Base-by-base conservation (phyloP, 345 rosid genomes). In the Pseudoturritis turrita region DNA sequence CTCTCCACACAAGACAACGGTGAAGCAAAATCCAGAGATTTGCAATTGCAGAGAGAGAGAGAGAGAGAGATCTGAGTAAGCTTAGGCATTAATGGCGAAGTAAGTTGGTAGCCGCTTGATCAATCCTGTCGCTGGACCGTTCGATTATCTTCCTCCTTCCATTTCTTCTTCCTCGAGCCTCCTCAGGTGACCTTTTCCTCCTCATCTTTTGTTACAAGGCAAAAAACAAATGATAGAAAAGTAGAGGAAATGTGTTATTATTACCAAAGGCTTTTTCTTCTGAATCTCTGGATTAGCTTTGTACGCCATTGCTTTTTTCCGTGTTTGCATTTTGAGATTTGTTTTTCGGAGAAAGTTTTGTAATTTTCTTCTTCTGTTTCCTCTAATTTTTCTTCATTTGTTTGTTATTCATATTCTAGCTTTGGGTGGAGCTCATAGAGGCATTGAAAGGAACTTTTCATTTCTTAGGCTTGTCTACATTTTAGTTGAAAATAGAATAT, bases 41-140 rank as follows among this genome's bases (percentile, higher is more conserved):
- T 41, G 46, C 26, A 54, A 65, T 67, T 41, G 2, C 8, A 26
- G 12, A 14, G 33, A 43, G 73, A 58, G 69, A 59, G 70, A 53
- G 76, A 29, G 39, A 40, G 74, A 71, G 77, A 79, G 81, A 76
- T 82, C 83, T 80, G 86, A 78, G 84, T 77, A 41, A 29, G 70
- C 77, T 78, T 77, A 72, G 36, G 63, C 70, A 52, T 72, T 81
- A 33, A 28, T 78, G 70, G 78, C 40, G 35, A 62, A 55, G 54
- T 55, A 35, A 35, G 50, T 78, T 67, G 76, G 41, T 58, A 53
- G 51, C 68, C 72, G 65, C 31, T 43, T 36, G 47, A 70, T 43
- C 39, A 35, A 33, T 21, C 19, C 36, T n/a, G 14, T 57, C 31
- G 51, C 5, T 35, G 6, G 11, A 13, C 70, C 62, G 26, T 71